A percentile compares a stretch with the other conserved stretches of the same genome.
These are phyloP conservation scores for Fusarium multiceps DNA, from an alignment of 2,329 filamentous ascomycete genomes.

Conservation along the genomic window DNA sequence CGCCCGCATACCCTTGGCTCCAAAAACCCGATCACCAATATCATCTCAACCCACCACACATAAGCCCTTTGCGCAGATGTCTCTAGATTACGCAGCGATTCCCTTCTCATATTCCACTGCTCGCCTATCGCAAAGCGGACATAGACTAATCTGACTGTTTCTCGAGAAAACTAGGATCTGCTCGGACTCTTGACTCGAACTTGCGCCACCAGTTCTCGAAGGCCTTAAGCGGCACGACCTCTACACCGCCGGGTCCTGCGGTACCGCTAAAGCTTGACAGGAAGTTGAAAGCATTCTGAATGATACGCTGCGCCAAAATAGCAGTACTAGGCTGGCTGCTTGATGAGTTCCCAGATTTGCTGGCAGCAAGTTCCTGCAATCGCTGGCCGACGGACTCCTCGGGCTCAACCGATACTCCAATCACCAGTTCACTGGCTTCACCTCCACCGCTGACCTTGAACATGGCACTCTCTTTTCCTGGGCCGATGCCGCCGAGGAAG, in stretches of 20 bases:
- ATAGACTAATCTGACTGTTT: conserved; percentile 54
- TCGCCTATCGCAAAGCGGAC: background rate
- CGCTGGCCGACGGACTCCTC: conserved; percentile 76
- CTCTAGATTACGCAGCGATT: background rate
- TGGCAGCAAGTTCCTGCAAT: conserved; percentile 67
- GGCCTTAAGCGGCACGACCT: conserved; percentile 91
- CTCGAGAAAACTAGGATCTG: conserved; percentile 90
- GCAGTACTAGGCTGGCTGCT: conserved; percentile 70
- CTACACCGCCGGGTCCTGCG: conserved; percentile 70
- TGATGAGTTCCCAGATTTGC: conserved; percentile 42
- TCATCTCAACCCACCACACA: background rate
- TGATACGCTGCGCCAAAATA: conserved; percentile 89
- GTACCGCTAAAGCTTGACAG: conserved; percentile 84
- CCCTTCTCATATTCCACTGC: background rate
- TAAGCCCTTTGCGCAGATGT: background rate
- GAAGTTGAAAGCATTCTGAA: conserved; percentile 97
- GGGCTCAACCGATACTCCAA: conserved; percentile 87
- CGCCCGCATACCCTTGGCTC: background rate
- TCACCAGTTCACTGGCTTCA: conserved; percentile 64
- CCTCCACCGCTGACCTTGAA: conserved; percentile 75
- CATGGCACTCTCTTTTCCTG: conserved; percentile 90
- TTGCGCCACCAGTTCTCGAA: conserved; percentile 99
- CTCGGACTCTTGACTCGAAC: conserved; percentile 87
- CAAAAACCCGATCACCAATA: background rate
- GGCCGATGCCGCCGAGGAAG: conserved; percentile 89